These are phyloP conservation scores for Cucumis cinereus DNA, from an alignment of 306 rosid species.

Conservation along the genomic window DNA sequence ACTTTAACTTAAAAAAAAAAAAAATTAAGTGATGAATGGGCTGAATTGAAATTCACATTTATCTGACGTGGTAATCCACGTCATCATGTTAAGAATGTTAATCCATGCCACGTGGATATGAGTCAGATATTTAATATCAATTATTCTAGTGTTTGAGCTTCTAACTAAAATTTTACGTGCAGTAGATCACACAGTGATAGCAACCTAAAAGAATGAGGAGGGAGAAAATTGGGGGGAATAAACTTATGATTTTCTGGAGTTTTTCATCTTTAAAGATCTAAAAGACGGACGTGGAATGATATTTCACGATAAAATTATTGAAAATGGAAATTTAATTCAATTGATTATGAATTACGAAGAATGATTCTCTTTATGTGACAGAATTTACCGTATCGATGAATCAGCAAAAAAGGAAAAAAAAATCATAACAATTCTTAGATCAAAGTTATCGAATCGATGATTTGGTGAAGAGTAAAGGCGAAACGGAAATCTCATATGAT, in stretches of 20 bases:
- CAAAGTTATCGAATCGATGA: background rate
- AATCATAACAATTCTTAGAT: background rate
- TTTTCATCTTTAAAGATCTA: background rate
- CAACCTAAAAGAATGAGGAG: background rate
- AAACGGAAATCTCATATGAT: background rate
- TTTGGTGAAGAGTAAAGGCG: background rate
- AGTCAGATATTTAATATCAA: background rate
- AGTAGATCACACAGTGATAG: constrained; percentile 5
- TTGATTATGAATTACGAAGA: background rate
- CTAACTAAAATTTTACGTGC: background rate
- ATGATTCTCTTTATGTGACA: background rate
- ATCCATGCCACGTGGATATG: constrained; percentile 1
- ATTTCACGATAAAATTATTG: background rate
- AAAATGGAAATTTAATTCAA: background rate
- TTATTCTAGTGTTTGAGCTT: background rate
- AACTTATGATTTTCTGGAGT: background rate
- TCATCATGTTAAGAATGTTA: background rate
- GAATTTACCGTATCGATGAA: background rate
- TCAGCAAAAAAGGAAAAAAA: background rate
- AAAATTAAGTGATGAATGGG: background rate
- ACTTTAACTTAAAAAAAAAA: background rate
- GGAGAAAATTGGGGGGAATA: background rate
- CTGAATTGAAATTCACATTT: background rate
- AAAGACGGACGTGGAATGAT: background rate
- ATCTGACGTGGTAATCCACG: constrained; percentile 1